Percentiles rank a stretch among this genome's conserved stretches.
phyloP scores from a whole-genome alignment of 2,329 filamentous ascomycete species.

The Colletotrichum incanum region DNA sequence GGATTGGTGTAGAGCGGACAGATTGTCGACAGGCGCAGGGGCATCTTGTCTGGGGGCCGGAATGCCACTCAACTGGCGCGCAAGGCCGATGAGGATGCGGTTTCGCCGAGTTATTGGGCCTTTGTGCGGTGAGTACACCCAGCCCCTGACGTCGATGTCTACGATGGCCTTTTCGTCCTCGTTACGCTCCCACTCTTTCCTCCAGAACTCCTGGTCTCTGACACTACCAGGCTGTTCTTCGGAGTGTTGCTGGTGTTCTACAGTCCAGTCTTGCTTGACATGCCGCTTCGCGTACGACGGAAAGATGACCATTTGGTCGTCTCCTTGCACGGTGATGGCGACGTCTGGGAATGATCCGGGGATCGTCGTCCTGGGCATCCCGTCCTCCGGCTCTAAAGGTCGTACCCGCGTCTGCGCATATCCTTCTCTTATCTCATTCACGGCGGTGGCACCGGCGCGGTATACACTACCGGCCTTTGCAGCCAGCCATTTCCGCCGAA shows the following conservation, averaged over 20 bases:
- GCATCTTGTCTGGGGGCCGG: conserved; percentile 72
- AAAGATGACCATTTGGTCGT: conserved; percentile 95
- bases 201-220: conserved; percentile 82
- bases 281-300: conserved; percentile 91
- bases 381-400: conserved; percentile 53
- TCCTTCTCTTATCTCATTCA: conserved; percentile 72
- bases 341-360: conserved; percentile 88
- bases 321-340: conserved; percentile 82
- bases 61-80: conserved; percentile 89
- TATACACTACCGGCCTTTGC: conserved; percentile 73
- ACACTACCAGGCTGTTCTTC: conserved; percentile 58
- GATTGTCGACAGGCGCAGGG: conserved; percentile 44
- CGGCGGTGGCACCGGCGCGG: conserved; percentile 69
- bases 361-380: conserved; percentile 64
- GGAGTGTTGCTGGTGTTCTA: conserved; percentile 51
- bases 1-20: conserved; percentile 53
- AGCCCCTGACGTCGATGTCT: conserved; percentile 94
- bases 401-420: conserved; percentile 68
- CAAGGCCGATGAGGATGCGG: conserved; percentile 87
- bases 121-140: conserved; percentile 90
- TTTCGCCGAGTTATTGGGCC: conserved; percentile 91
- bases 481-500: conserved; percentile 84
- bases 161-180: conserved; percentile 90
- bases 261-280: conserved; percentile 63
- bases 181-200: conserved; percentile 82